phyloP scores from a whole-genome alignment of 176 grass and related monocot species.

The Puya raimondii region DNA sequence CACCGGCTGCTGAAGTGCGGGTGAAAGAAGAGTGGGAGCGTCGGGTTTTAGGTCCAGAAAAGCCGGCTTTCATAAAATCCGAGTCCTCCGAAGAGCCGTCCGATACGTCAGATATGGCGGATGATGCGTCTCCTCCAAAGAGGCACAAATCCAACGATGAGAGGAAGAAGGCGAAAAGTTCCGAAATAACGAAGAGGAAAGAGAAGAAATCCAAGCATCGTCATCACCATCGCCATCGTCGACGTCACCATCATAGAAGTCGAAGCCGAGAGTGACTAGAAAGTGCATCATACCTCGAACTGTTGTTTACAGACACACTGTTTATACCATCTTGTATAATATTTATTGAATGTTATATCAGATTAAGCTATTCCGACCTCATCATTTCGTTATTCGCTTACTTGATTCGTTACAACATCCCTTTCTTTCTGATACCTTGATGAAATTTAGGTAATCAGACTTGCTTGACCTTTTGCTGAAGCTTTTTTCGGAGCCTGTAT shows the following conservation, averaged over 20 bases:
- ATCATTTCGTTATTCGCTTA: too few species aligned
- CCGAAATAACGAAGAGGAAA: slow-evolving; percentile 36
- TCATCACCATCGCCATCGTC: slow-evolving; percentile 1
- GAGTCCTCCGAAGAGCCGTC: slow-evolving; percentile 21
- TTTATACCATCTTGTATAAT: neutral
- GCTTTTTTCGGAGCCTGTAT: too few species aligned
- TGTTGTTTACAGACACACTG: neutral
- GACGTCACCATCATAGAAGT: slow-evolving; percentile 34
- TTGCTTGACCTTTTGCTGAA: too few species aligned
- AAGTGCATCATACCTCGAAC: too few species aligned
- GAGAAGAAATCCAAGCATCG: slow-evolving; percentile 60
- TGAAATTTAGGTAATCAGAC: too few species aligned
- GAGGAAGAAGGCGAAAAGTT: slow-evolving; percentile 30
- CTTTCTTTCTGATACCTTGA: too few species aligned
- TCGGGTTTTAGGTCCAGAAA: slow-evolving; percentile 54
- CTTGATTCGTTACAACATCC: too few species aligned
- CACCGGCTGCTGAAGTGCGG: slow-evolving; percentile 18
- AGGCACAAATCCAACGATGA: slow-evolving; percentile 22
- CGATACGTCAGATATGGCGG: slow-evolving; percentile 1
- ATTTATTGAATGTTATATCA: neutral
- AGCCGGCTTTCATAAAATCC: slow-evolving; percentile 46
- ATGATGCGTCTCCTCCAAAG: slow-evolving; percentile 10
- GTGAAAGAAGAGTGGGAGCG: slow-evolving; percentile 48
- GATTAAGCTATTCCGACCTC: too few species aligned
- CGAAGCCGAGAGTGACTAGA: slow-evolving; percentile 29